Evolutionary conservation across 169 alveolate species (phyloP).

Genomic region (Eimeria necatrix): DNA sequence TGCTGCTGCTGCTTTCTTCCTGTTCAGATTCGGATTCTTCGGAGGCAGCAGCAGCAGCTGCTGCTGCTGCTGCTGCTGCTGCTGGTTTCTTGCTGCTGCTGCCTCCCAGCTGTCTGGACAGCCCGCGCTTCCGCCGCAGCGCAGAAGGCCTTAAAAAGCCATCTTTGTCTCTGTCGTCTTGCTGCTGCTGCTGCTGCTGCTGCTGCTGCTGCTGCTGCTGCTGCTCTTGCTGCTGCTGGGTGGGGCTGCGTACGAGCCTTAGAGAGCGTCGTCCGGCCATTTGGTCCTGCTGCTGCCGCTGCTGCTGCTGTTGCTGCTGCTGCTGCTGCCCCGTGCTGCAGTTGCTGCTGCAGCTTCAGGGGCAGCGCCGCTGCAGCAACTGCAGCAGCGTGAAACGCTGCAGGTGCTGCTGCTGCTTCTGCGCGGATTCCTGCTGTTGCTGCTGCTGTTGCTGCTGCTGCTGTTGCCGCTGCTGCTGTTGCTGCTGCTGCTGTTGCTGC

Average conservation of each 20-base stretch:
- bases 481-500: too few species aligned
- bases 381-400: background rate
- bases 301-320: conserved; percentile 11
- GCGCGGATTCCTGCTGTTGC: too few species aligned
- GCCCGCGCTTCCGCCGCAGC: background rate
- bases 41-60: background rate
- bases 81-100: background rate
- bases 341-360: conserved; percentile 1
- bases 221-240: background rate
- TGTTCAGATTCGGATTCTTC: background rate
- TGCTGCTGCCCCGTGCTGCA: too few species aligned
- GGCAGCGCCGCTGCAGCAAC: background rate
- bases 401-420: too few species aligned
- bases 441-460: too few species aligned
- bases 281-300: background rate
- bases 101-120: background rate
- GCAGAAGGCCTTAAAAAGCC: conserved; percentile 27
- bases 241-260: background rate
- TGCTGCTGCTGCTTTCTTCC: background rate
- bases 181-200: conserved; percentile 30
- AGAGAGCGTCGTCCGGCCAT: conserved; percentile 11
- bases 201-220: conserved; percentile 40
- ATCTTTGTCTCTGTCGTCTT: conserved; percentile 10
- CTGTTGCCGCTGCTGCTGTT: too few species aligned
- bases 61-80: conserved; percentile 17